Percentiles rank a stretch among this genome's conserved stretches.
Conservation (phyloP, 768 basidiomycete genomes). For the Xerocomus brunneocitrinus region DNA sequence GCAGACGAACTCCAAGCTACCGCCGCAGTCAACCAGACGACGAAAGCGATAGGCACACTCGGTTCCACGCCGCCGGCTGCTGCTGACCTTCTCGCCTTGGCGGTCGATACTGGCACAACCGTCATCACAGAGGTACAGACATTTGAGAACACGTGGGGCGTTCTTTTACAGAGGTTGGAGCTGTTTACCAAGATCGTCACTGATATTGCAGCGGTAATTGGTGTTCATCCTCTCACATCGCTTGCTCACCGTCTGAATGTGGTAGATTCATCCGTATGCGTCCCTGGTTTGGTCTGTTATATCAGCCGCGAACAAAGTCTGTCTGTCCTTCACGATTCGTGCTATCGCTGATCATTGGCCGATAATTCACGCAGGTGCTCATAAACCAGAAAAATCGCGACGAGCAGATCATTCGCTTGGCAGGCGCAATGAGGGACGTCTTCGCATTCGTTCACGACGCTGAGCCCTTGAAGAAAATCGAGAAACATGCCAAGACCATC, state of each 20-base stretch:
- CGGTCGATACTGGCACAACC: not conserved
- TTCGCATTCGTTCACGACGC: not conserved
- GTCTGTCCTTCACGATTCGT: not conserved
- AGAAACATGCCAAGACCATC: not conserved
- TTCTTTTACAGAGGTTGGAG: not conserved
- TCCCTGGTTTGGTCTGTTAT: not conserved
- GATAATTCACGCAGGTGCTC: not conserved
- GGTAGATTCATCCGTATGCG: not conserved
- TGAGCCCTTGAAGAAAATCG: not conserved
- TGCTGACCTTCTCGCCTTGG: not conserved
- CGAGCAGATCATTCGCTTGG: not conserved
- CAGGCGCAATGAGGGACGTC: not conserved
- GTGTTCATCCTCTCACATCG: not conserved
- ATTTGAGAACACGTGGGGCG: not conserved
- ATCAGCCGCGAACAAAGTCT: not conserved
- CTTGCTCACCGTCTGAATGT: not conserved
- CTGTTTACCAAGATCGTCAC: not conserved
- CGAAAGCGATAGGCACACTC: not conserved
- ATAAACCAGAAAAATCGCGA: not conserved
- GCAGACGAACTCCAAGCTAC: not conserved
- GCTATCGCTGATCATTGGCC: not conserved
- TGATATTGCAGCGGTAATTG: not conserved
- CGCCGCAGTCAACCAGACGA: not conserved
- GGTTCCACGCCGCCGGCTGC: not conserved
- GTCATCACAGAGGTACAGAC: not conserved